Evolutionary conservation across 345 rosid species (phyloP).

Genomic region (Dimocarpus longan): DNA sequence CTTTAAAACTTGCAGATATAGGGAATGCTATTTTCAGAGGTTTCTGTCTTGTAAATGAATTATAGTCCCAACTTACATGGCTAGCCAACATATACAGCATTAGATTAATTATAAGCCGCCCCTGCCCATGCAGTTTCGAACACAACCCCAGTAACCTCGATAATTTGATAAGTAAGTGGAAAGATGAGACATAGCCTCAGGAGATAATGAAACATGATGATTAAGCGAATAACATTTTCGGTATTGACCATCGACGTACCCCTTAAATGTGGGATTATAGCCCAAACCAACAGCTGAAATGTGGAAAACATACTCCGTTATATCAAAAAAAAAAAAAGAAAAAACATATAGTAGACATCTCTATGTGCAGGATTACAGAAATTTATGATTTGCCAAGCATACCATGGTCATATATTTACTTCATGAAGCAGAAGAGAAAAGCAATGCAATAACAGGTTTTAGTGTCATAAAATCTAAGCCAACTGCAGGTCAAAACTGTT

Average conservation of each 20-base stretch:
- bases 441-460: not conserved
- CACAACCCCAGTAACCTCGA: conserved; percentile 45
- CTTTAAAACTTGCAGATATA: not conserved
- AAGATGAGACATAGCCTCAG: conserved; percentile 53
- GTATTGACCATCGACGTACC: conserved; percentile 25
- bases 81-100: conserved; percentile 55
- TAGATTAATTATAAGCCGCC: conserved; percentile 54
- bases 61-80: conserved; percentile 41
- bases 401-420: not conserved
- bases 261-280: conserved; percentile 41
- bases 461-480: not conserved
- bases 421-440: not conserved
- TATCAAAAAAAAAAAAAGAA: not conserved
- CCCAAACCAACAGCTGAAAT: conserved; percentile 56
- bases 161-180: conserved; percentile 52
- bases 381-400: not conserved
- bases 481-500: not conserved
- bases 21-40: not conserved
- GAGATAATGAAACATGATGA: conserved; percentile 50
- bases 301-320: not conserved
- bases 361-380: not conserved
- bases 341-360: not conserved
- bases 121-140: conserved; percentile 58
- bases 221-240: conserved; percentile 36
- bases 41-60: not conserved